Base-by-base conservation (phyloP, 371 early-diverging fungal genomes). In the Mucor indicus region DNA sequence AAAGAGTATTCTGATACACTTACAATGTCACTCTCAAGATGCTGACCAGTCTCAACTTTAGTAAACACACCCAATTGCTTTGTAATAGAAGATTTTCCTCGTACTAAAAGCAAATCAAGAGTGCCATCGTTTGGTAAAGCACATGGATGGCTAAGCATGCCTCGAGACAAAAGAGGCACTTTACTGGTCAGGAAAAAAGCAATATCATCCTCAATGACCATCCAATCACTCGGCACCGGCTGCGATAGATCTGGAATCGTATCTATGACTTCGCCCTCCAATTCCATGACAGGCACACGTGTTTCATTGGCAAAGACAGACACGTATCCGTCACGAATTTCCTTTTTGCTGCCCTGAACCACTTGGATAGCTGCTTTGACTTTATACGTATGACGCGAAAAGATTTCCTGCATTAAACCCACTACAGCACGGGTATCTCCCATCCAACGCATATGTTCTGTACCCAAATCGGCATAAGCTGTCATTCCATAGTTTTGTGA, bases 361-460 rank as follows among this genome's bases (percentile, higher is more conserved):
- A 82, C 60, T 30, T 79, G 69, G 10, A 80, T 50, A 0, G 78
- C 65, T 1, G 74, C 60, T 42, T 81, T 68, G 16, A 77, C 57
- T 5, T 58, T 42, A 38, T 81, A 81, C 5, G 64, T 62, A 25
- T 64, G 36, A 6, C 68, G 56, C 1, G 69, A 53, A 44, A 84
- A 50, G 1, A 82, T 69, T 17, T 74, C 72, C 39, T 82, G 65
- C 29, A 84, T 20, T 12, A 77, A 53, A 3, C 81, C 75, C 6
- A 78, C 35, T 0, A 74, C 54, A 1, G 75, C 67, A n/a, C 84
- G 73, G 0, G 75, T 59, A 53, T 77, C 81, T 11, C 83, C 83
- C 83, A 84, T 80, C 81, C 81, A 84, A 36, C 84, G 62, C 60
- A 83, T 38, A 43, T 75, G 57, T 48, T 84, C 84, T 1, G 84